These are phyloP conservation scores for Ceratocystiopsis minuta DNA, from an alignment of 2,329 filamentous ascomycete genomes.

Conservation along the genomic window DNA sequence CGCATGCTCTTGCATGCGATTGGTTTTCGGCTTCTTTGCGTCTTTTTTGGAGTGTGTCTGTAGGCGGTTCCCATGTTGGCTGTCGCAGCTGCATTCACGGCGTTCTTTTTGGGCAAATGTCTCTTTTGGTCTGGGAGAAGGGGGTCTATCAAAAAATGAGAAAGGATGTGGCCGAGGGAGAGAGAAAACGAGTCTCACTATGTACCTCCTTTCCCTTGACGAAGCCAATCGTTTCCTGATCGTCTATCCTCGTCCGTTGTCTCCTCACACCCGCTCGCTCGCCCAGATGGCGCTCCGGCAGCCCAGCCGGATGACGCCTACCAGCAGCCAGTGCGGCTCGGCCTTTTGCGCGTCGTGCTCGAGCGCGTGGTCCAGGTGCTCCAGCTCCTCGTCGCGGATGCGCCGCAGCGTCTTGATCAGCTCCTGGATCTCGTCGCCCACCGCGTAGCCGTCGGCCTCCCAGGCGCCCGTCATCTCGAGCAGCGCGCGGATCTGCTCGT, in stretches of 20 bases:
- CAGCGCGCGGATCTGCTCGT: constrained; percentile 68
- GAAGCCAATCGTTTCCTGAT: not conserved
- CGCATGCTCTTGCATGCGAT: too few relatives aligned
- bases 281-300: constrained; percentile 89
- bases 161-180: too few relatives aligned
- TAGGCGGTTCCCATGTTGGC: too few relatives aligned
- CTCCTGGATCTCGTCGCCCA: constrained; percentile 58
- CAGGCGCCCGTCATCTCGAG: constrained; percentile 66
- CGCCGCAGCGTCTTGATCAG: constrained; percentile 58
- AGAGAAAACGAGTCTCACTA: too few relatives aligned
- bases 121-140: too few relatives aligned
- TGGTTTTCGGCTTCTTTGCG: too few relatives aligned
- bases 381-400: constrained; percentile 88
- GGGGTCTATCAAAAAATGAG: too few relatives aligned
- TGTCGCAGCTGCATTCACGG: too few relatives aligned
- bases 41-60: too few relatives aligned
- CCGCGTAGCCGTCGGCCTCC: constrained; percentile 58
- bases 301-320: constrained; percentile 71
- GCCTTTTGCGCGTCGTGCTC: constrained; percentile 85
- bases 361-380: constrained; percentile 90
- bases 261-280: constrained; percentile 40
- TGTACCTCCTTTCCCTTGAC: too few relatives aligned
- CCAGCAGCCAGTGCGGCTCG: constrained; percentile 74
- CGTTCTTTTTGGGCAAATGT: too few relatives aligned
- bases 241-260: not conserved